Evolutionary conservation across 106 monocot genomes (phyloP), one percentile per base, ranked within the genome.

Genomic region (Cymbidium sinense): DNA sequence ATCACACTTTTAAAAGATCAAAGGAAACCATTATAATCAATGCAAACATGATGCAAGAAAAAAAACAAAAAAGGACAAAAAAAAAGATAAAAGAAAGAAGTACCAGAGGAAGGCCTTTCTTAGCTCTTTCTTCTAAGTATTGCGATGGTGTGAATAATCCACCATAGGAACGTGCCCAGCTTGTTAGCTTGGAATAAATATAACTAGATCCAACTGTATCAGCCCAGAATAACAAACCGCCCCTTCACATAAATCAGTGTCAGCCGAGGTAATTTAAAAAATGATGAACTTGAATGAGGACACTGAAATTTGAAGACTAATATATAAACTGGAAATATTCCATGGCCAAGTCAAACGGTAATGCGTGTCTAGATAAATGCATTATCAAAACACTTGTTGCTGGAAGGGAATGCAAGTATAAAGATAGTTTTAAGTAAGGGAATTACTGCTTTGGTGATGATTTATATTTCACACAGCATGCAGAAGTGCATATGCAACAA

Each of bases 201-300:
- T 96, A 88, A 44, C 69, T 71, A 52, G 94, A 75, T 44, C 96
- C 96, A 77, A 96, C 33, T 51, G 85, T 81, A 79, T 96, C 96
- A 73, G 96, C 96, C 96, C 96, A 96, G 79, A 94, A 94, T 7
- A 96, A 80, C 82, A 94, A 62, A 15, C 96, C 96, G 43, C 96
- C 96, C 81, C 96, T 96, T 51, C 78, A 83, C 8, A 82, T 55
- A 43, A 76, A 70, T 12, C 47, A 13, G 15, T 47, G 47, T 47
- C 47, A 47, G 47, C 11, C 15, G 13, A 47, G 47, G 41, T 41
- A 8, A n/a, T n/a, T n/a, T n/a, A n/a, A n/a, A n/a, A n/a, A n/a
- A n/a, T n/a, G n/a, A n/a, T n/a, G n/a, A n/a, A n/a, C n/a, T n/a
- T n/a, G n/a, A n/a, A n/a, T n/a, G n/a, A 41, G 3, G 41, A 41